A percentile compares a stretch with the other conserved stretches of the same genome.
phyloP scores from a whole-genome alignment of 345 rosid genomes.

The Raphanus raphanistrum region DNA sequence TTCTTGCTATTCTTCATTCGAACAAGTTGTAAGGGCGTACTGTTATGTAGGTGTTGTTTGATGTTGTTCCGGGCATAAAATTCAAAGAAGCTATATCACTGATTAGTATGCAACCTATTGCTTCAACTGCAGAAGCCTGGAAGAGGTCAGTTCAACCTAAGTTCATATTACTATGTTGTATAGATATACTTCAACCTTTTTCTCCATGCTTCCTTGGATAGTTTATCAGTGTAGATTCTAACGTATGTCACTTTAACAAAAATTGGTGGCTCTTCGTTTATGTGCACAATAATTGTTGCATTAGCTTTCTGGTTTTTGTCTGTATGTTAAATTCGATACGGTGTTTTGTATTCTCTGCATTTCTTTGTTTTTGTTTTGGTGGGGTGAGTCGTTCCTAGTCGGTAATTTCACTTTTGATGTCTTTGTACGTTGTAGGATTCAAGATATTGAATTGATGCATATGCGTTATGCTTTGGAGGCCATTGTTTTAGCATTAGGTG shows the following conservation, averaged over 20 bases:
- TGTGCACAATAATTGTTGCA: neutral
- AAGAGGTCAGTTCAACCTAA: conserved; percentile 57
- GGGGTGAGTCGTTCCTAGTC: neutral
- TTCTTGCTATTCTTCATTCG: neutral
- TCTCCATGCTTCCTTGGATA: conserved; percentile 3
- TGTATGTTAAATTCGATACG: neutral
- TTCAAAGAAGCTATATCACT: conserved; percentile 88
- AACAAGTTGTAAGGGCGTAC: conserved; percentile 25
- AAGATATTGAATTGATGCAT: conserved; percentile 94
- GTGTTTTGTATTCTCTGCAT: conserved; percentile 12
- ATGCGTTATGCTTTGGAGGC: conserved; percentile 96
- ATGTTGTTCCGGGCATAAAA: conserved; percentile 85
- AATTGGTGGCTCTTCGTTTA: neutral
- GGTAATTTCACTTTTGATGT: conserved; percentile 15
- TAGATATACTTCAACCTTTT: neutral
- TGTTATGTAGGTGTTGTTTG: conserved; percentile 77
- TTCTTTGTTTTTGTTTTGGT: neutral
- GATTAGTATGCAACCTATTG: conserved; percentile 88
- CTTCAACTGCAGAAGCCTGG: conserved; percentile 74
- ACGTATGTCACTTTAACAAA: neutral
- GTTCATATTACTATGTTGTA: conserved; percentile 12
- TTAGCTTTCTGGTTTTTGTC: conserved; percentile 3
- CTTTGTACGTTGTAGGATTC: conserved; percentile 58
- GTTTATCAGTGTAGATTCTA: conserved; percentile 13
- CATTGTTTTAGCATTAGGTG: conserved; percentile 70